phyloP scores from a whole-genome alignment of 139 green algal species.

The Nannochloris sp. region DNA sequence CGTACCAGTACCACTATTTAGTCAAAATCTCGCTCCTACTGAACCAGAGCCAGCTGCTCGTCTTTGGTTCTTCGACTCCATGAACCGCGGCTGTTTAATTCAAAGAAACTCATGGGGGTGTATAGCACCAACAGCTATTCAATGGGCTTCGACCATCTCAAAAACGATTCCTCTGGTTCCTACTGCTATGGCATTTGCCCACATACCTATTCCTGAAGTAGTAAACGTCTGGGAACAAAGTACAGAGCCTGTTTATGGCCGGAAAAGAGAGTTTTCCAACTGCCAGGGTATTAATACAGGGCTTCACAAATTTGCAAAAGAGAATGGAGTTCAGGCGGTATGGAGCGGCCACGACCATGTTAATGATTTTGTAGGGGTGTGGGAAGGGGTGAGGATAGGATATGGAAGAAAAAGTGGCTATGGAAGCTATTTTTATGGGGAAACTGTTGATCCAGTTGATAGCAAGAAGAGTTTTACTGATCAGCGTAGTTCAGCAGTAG shows the following conservation, averaged over 20 bases:
- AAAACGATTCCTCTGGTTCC: slow-evolving; percentile 1
- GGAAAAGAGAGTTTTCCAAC: slow-evolving; percentile 17
- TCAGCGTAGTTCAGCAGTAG: no score
- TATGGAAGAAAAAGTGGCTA: slow-evolving; percentile 10
- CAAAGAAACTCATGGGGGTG: slow-evolving; percentile 29
- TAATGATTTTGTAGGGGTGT: slow-evolving; percentile 29
- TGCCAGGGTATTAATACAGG: slow-evolving; percentile 27
- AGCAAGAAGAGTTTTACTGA: no score
- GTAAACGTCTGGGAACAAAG: background rate
- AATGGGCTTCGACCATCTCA: slow-evolving; percentile 7
- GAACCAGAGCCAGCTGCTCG: background rate
- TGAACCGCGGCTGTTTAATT: slow-evolving; percentile 17
- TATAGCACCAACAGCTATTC: slow-evolving; percentile 11
- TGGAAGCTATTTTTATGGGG: slow-evolving; percentile 2
- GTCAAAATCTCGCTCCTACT: background rate
- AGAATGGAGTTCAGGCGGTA: slow-evolving; percentile 8
- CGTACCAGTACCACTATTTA: no score
- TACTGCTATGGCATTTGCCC: slow-evolving; percentile 28
- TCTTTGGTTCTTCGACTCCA: slow-evolving; percentile 41
- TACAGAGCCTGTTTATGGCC: background rate
- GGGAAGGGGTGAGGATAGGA: background rate
- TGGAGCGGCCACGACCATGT: slow-evolving; percentile 35
- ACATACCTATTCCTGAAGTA: slow-evolving; percentile 33
- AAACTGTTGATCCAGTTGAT: no score
- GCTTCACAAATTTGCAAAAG: slow-evolving; percentile 1